A percentile compares a stretch with the other conserved stretches of the same genome.
Evolutionary conservation across 1,139 yeast genomes (phyloP).

Genomic region (Geotrichum phurueaensis): DNA sequence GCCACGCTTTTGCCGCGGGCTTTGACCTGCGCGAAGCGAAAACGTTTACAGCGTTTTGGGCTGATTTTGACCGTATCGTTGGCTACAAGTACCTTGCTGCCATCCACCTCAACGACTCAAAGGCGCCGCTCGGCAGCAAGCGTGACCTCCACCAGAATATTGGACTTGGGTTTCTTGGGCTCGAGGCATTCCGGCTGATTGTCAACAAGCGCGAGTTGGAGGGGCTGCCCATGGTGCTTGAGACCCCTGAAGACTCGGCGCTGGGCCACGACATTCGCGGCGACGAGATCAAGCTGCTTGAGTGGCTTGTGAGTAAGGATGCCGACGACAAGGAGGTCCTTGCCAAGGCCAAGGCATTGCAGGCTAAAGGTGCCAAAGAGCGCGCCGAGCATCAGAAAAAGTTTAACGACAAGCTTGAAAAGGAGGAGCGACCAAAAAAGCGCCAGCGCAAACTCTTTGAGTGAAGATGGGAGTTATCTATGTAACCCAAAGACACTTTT

Average conservation of each 20-base stretch:
- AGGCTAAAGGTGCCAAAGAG: constrained; percentile 36
- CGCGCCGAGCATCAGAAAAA: constrained; percentile 29
- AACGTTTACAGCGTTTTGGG: constrained; percentile 62
- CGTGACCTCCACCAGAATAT: constrained; percentile 86
- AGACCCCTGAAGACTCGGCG: constrained; percentile 67
- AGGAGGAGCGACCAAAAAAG: constrained; percentile 5
- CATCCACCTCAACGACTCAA: constrained; percentile 87
- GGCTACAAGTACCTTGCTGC: constrained; percentile 75
- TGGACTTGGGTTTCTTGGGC: constrained; percentile 84
- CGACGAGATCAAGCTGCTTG: constrained; percentile 63
- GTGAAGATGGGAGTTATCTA: background rate
- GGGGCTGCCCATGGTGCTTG: constrained; percentile 75
- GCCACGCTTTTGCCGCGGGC: constrained; percentile 95
- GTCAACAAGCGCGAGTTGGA: constrained; percentile 62
- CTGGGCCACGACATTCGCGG: constrained; percentile 52
- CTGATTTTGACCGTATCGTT: constrained; percentile 59
- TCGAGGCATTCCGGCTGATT: constrained; percentile 72
- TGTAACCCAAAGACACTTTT: background rate
- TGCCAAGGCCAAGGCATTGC: constrained; percentile 46
- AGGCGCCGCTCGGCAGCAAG: constrained; percentile 86
- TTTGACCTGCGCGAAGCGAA: constrained; percentile 67
- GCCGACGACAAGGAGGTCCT: constrained; percentile 52
- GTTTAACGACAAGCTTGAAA: constrained; percentile 24
- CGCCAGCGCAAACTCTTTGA: constrained; percentile 11
- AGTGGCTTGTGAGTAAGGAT: constrained; percentile 57